A percentile compares a stretch with the other conserved stretches of the same genome.
Conservation (phyloP, 202 grass and related monocot genomes). For the Digitaria exilis region DNA sequence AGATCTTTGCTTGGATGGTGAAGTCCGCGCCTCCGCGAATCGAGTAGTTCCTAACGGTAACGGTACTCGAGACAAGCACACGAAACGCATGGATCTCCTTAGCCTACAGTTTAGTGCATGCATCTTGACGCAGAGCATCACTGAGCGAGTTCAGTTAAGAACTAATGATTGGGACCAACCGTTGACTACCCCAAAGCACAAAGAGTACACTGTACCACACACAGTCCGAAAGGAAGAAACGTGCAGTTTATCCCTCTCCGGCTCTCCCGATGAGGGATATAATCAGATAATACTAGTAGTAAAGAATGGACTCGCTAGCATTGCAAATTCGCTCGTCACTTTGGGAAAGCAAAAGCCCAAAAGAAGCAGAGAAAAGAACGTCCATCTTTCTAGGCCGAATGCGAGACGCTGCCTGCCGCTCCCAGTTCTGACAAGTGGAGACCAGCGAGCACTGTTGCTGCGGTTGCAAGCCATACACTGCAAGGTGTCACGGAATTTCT, state of each 20-base stretch:
- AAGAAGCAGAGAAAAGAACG: constrained; percentile 1
- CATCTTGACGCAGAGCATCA: not conserved
- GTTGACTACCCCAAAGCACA: constrained; percentile 13
- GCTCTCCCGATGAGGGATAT: no score
- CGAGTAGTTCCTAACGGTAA: not conserved
- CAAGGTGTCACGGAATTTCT: constrained; percentile 36
- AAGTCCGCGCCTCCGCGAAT: not conserved
- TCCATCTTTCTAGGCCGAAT: constrained; percentile 30
- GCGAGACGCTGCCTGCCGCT: not conserved
- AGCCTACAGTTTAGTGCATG: not conserved
- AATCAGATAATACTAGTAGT: no score
- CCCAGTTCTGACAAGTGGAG: constrained; percentile 29
- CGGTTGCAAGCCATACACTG: constrained; percentile 36
- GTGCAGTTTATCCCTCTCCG: not conserved
- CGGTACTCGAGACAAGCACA: not conserved
- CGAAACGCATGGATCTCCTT: not conserved
- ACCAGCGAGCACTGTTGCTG: not conserved
- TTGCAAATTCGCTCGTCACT: not conserved
- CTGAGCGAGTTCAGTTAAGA: not conserved
- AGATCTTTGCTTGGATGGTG: not conserved
- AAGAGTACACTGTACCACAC: not conserved
- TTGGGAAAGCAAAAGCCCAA: constrained; percentile 45
- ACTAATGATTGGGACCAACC: not conserved
- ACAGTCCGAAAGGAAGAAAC: not conserved
- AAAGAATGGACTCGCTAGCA: not conserved